phyloP scores from a whole-genome alignment of 352 stramenopile species.

The Phytophthora tubulina region DNA sequence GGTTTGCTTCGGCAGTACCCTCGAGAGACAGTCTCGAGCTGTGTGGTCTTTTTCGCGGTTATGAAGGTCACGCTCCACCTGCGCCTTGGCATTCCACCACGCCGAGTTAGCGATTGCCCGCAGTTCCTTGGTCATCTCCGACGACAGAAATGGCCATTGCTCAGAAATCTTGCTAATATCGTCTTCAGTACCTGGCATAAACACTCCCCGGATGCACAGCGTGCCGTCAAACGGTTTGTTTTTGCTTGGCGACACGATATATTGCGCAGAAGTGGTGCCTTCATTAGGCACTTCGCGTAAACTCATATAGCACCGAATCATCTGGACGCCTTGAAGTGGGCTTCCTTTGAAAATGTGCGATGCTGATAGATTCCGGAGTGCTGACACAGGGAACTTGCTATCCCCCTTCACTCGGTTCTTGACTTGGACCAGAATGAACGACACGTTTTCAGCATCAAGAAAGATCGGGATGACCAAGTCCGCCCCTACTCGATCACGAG shows the following conservation, averaged over 20 bases:
- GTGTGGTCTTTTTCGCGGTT: too few relatives aligned
- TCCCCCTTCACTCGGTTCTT: background rate
- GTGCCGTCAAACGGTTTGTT: too few relatives aligned
- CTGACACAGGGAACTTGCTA: background rate
- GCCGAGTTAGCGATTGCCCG: background rate
- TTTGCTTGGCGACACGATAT: too few relatives aligned
- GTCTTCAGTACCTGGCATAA: background rate
- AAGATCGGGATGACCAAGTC: conserved; percentile 6
- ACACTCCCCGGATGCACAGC: too few relatives aligned
- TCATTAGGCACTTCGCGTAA: background rate
- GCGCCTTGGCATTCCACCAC: background rate
- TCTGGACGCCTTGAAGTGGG: background rate
- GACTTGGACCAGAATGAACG: conserved; percentile 9
- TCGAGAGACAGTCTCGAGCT: too few relatives aligned
- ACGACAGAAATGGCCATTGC: background rate
- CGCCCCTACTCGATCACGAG: background rate
- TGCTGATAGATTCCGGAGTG: background rate
- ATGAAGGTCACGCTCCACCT: too few relatives aligned
- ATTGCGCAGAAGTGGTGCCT: too few relatives aligned
- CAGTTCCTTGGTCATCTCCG: background rate
- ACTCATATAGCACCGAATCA: background rate
- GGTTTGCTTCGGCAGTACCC: too few relatives aligned
- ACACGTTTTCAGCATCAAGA: background rate
- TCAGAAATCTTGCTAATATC: background rate
- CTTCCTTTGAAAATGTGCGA: too few relatives aligned